phyloP scores from a whole-genome alignment of 2,329 filamentous ascomycete species.

The Verticillium albo-atrum region DNA sequence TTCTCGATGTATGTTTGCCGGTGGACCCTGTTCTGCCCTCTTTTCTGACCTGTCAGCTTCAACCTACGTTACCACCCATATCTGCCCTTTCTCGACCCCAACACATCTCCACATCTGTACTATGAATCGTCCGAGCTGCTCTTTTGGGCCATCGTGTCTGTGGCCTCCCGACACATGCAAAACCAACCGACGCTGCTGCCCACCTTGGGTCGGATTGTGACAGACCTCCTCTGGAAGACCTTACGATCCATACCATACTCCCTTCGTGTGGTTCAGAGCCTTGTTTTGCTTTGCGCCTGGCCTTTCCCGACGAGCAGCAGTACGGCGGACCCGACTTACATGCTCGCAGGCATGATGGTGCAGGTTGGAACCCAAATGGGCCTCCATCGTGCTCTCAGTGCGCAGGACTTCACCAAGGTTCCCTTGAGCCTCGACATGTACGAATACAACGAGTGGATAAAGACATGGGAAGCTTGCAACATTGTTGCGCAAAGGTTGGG shows the following conservation, averaged over 20 bases:
- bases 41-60: neutral
- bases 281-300: constrained; percentile 21
- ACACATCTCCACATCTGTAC: neutral
- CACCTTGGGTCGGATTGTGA: constrained; percentile 4
- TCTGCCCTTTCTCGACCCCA: neutral
- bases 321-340: constrained; percentile 17
- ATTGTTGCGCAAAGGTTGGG: constrained; percentile 2
- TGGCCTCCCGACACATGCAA: constrained; percentile 1
- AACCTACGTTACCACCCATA: neutral
- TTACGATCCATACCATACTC: constrained; percentile 5
- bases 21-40: neutral
- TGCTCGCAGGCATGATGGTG: constrained; percentile 20
- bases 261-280: constrained; percentile 12
- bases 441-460: constrained; percentile 5
- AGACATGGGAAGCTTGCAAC: constrained; percentile 9
- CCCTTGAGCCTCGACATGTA: neutral
- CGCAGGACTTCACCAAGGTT: constrained; percentile 13
- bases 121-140: neutral
- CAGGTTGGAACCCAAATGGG: constrained; percentile 20
- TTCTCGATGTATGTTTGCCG: neutral
- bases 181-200: constrained; percentile 5
- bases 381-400: constrained; percentile 16
- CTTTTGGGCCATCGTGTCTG: constrained; percentile 6
- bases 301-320: constrained; percentile 18
- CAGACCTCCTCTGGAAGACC: constrained; percentile 8